These are phyloP conservation scores for Pseudohyphozyma bogoriensis DNA, from an alignment of 768 basidiomycete genomes.

Conservation along the genomic window DNA sequence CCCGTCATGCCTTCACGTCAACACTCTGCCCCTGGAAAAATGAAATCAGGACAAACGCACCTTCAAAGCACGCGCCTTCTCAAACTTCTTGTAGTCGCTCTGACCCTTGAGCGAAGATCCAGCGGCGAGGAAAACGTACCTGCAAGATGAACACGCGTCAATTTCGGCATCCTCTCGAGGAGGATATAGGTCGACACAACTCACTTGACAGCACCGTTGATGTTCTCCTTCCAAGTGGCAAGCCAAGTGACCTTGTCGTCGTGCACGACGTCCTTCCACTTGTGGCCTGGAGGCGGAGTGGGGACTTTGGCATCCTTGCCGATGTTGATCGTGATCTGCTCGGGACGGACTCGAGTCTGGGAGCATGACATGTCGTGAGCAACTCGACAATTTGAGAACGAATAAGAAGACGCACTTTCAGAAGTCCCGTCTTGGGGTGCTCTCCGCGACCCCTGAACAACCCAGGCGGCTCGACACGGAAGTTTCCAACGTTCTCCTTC, in stretches of 20 bases:
- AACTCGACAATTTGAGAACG: not conserved
- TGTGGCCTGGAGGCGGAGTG: constrained; percentile 79
- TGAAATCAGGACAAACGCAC: constrained; percentile 43
- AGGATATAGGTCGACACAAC: not conserved
- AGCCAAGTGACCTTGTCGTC: constrained; percentile 98
- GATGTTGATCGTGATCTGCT: constrained; percentile 94
- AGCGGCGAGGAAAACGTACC: constrained; percentile 97
- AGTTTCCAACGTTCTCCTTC: constrained; percentile 97
- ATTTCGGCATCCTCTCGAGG: not conserved
- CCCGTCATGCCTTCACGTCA: too few species aligned
- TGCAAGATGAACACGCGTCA: constrained; percentile 46
- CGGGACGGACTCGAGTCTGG: constrained; percentile 77
- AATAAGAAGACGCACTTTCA: constrained; percentile 54
- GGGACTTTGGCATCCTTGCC: constrained; percentile 65
- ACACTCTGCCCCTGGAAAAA: too few species aligned
- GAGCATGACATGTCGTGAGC: too few species aligned
- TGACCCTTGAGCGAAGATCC: constrained; percentile 96
- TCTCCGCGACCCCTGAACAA: constrained; percentile 95
- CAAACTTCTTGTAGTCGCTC: constrained; percentile 94
- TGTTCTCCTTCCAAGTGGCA: constrained; percentile 97
- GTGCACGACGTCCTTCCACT: constrained; percentile 78
- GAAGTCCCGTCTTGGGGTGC: constrained; percentile 90
- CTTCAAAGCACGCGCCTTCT: constrained; percentile 93
- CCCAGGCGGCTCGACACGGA: constrained; percentile 96
- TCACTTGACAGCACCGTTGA: constrained; percentile 55